Evolutionary conservation across 768 basidiomycete species (phyloP), one percentile per base, ranked within the genome.

Genomic region (Pholiota molesta): DNA sequence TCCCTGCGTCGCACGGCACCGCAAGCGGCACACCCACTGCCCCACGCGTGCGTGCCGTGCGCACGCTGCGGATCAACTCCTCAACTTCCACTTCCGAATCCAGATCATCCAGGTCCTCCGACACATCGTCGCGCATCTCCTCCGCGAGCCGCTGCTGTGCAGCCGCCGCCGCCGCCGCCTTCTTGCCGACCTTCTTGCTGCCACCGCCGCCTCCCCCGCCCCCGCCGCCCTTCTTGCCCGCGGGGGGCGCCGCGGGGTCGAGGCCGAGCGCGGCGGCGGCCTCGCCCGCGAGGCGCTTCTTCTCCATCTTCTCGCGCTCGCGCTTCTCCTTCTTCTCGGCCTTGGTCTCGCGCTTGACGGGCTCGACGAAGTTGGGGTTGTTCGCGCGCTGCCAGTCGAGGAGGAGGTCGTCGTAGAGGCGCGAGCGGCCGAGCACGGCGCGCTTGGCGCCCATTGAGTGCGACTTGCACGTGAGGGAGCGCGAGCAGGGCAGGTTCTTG

Each of bases 391-490:
- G 90, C 94, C 94, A 99, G 56, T 98, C 96, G 26, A 94, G 82
- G 17, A 96, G 83, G 3, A 99, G 84, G 45, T 90, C 89, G 69
- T 97, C 95, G 71, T 94, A 99, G 7, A 78, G 73, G 56, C 89
- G 84, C 0, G 92, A 91, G 4, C 97, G 92, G 35, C 94, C 94
- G 63, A 85, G 83, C 1, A 99, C 96, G 9, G 91, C 86, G 17
- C 97, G 91, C 75, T 99, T 99, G 11, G 94, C 92, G 14, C 94
- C 94, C 90, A 99, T 97, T 2, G 94, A 91, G 72, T 99, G 97
- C 5, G 97, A 94, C 76, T 99, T 99, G 80, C 97, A 99, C 0
- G 97, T 98, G 39, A 99, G 83, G 7, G 95, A 95, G 28, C 97
- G 92, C 13, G 95, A 94, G 72, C 97, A 99, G 0, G 94, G 95